Conservation (phyloP, 108 stramenopile species). For the Pseudonitzschia multiseries region DNA sequence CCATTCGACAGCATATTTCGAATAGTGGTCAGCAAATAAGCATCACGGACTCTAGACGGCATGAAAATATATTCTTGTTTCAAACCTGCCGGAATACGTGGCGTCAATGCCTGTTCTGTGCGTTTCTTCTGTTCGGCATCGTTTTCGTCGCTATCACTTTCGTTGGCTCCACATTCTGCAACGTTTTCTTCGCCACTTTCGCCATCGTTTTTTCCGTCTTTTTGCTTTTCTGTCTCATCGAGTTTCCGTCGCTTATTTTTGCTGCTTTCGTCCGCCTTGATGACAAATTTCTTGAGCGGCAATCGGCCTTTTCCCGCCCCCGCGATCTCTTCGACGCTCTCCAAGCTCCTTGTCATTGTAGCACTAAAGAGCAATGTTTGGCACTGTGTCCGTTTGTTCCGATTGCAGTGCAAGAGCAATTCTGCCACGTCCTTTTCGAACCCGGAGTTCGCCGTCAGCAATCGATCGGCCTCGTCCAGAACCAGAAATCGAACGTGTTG, state of each 20-base stretch:
- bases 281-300: constrained; percentile 70
- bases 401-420: constrained; percentile 57
- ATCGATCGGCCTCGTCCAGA: constrained; percentile 97
- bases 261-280: constrained; percentile 48
- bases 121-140: constrained; percentile 28
- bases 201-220: constrained; percentile 15
- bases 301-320: constrained; percentile 68
- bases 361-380: constrained; percentile 96
- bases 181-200: constrained; percentile 20
- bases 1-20: constrained; percentile 77
- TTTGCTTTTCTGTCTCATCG: constrained; percentile 15
- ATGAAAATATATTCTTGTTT: constrained; percentile 96
- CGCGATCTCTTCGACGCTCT: constrained; percentile 78
- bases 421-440: constrained; percentile 92
- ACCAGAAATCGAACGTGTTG: constrained; percentile 84
- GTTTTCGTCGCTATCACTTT: constrained; percentile 23
- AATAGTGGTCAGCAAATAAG: constrained; percentile 74
- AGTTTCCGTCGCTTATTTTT: constrained; percentile 16
- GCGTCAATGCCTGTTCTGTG: constrained; percentile 43
- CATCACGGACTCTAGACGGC: constrained; percentile 86
- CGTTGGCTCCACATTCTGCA: constrained; percentile 18
- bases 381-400: constrained; percentile 54
- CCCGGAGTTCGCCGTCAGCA: constrained; percentile 77
- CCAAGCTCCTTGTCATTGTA: constrained; percentile 89
- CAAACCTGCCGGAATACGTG: constrained; percentile 84